Evolutionary conservation across 306 rosid genomes (phyloP).

Genomic region (Cicer judaicum): DNA sequence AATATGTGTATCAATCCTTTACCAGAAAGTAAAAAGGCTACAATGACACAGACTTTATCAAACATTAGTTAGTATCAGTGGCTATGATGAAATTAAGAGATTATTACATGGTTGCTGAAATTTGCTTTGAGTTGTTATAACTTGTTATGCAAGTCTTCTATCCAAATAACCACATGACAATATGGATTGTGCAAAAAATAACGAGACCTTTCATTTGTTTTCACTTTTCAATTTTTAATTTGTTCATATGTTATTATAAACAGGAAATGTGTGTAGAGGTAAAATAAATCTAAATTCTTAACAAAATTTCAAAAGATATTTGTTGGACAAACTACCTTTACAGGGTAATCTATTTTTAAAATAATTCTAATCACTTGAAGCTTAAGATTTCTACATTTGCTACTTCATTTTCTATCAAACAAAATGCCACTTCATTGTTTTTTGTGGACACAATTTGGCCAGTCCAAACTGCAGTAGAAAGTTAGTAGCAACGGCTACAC

Average conservation of each 20-base stretch:
- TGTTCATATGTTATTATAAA: not conserved
- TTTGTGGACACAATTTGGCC: no score
- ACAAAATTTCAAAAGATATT: no score
- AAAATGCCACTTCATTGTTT: no score
- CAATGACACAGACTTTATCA: not conserved
- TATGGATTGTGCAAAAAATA: not conserved
- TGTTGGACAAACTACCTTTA: no score
- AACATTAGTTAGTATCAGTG: not conserved
- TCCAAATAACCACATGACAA: constrained; percentile 5
- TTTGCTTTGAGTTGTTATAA: constrained; percentile 27
- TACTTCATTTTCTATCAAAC: no score
- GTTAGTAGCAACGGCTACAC: not conserved
- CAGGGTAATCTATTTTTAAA: no score
- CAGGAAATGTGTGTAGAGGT: no score
- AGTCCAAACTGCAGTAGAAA: not conserved
- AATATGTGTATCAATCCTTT: constrained; percentile 23
- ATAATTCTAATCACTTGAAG: no score
- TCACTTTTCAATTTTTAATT: not conserved
- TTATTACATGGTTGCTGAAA: not conserved
- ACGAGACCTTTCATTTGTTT: not conserved
- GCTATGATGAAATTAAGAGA: constrained; percentile 13
- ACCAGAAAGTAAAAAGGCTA: not conserved
- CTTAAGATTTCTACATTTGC: no score
- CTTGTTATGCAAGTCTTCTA: constrained; percentile 20
- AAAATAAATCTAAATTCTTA: no score